phyloP scores from a whole-genome alignment of 2,329 filamentous ascomycete genomes.

The Zelopaecilomyces penicillatus region DNA sequence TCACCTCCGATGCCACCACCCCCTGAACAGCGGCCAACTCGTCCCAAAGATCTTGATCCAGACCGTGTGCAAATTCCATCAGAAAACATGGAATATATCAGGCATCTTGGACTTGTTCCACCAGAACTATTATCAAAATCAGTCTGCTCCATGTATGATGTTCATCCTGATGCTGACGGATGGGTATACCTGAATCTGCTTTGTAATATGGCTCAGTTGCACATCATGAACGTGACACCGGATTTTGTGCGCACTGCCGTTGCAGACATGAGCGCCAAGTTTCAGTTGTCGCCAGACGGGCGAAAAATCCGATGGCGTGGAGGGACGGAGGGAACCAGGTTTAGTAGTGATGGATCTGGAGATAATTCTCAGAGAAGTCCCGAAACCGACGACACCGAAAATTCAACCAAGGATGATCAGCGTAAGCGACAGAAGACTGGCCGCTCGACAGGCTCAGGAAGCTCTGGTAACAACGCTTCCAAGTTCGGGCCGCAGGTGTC shows the following conservation, averaged over 20 bases:
- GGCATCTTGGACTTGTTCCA: conserved; percentile 60
- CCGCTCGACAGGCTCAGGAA: conserved; percentile 24
- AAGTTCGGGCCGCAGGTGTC: conserved; percentile 32
- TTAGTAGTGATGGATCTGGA: conserved; percentile 55
- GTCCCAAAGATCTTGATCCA: conserved; percentile 68
- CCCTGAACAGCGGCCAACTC: conserved; percentile 67
- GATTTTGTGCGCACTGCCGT: conserved; percentile 70
- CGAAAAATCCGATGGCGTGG: conserved; percentile 75
- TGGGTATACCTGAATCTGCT: conserved; percentile 80
- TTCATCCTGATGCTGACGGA: conserved; percentile 56
- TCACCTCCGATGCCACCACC: conserved; percentile 32
- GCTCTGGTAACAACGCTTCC: conserved; percentile 29
- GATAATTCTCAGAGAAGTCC: conserved; percentile 39
- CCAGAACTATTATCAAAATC: conserved; percentile 36
- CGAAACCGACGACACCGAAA: conserved; percentile 41
- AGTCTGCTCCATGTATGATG: conserved; percentile 25
- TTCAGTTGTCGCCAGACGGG: conserved; percentile 70
- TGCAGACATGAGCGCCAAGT: conserved; percentile 59
- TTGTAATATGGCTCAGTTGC: conserved; percentile 73
- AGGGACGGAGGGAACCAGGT: conserved; percentile 53
- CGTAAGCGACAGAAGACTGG: conserved; percentile 39
- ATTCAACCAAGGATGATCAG: conserved; percentile 31
- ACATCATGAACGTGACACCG: conserved; percentile 74
- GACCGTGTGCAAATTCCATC: conserved; percentile 65
- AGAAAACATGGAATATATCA: conserved; percentile 74